These are phyloP conservation scores for Urostyla sp. DNA, from an alignment of 73 alveolate genomes.

Conservation along the genomic window DNA sequence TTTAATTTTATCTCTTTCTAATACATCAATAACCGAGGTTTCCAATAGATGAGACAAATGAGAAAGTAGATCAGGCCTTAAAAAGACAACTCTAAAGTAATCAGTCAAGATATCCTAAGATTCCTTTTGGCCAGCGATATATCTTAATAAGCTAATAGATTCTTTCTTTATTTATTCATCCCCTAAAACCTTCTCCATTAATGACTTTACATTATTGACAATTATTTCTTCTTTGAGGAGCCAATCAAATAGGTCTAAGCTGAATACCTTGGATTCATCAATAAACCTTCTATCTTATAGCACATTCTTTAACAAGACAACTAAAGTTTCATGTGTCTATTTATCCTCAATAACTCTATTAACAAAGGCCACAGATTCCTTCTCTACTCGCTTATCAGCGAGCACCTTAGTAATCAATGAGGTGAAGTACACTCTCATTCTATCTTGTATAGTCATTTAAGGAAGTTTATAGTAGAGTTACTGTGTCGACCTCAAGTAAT, in stretches of 20 bases:
- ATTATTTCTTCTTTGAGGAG: neutral
- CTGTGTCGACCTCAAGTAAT: too few species aligned
- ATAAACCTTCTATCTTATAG: conserved; percentile 55
- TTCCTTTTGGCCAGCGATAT: conserved; percentile 3
- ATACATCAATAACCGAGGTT: conserved; percentile 15
- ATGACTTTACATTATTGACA: conserved; percentile 32
- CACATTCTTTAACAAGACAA: conserved; percentile 47
- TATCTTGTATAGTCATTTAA: neutral
- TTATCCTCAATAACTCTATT: conserved; percentile 3
- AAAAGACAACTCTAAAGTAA: conserved; percentile 40
- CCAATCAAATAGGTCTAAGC: conserved; percentile 25
- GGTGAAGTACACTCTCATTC: neutral
- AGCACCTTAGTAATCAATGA: conserved; percentile 16
- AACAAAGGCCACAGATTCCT: conserved; percentile 39
- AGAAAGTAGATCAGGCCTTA: conserved; percentile 16
- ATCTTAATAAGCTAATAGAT: conserved; percentile 39
- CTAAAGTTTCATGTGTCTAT: conserved; percentile 56
- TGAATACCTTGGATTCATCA: conserved; percentile 25
- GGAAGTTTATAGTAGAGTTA: neutral
- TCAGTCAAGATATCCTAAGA: conserved; percentile 39
- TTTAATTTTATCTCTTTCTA: conserved; percentile 15
- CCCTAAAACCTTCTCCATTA: conserved; percentile 19
- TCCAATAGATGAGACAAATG: conserved; percentile 25
- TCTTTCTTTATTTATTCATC: conserved; percentile 25
- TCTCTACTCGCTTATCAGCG: conserved; percentile 20